Conservation (phyloP, 2,329 filamentous ascomycete species). For the Zarea fungicola region DNA sequence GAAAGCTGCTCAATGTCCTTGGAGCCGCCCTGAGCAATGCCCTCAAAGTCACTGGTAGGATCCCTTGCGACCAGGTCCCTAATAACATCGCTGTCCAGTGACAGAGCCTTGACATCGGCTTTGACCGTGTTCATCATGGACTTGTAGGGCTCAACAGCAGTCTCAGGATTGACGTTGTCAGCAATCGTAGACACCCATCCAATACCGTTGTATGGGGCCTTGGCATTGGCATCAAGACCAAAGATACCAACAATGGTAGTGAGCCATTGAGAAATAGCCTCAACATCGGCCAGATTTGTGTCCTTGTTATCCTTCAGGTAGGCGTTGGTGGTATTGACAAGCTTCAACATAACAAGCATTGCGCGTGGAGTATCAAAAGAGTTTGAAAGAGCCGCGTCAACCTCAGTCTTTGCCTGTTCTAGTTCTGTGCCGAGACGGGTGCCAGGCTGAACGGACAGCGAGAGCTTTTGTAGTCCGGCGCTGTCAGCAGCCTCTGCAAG, state of each 20-base stretch:
- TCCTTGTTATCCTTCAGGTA: slow-evolving; percentile 44
- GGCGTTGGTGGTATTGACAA: slow-evolving; percentile 74
- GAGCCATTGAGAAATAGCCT: slow-evolving; percentile 67
- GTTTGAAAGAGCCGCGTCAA: slow-evolving; percentile 62
- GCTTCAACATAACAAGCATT: slow-evolving; percentile 70
- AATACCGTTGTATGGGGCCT: slow-evolving; percentile 48
- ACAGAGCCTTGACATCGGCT: slow-evolving; percentile 40
- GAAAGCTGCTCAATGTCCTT: slow-evolving; percentile 49
- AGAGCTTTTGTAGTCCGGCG: slow-evolving; percentile 32
- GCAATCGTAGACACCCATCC: slow-evolving; percentile 47
- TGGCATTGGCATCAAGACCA: slow-evolving; percentile 65
- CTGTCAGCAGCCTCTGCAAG: slow-evolving; percentile 39
- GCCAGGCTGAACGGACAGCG: slow-evolving; percentile 27
- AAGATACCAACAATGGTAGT: slow-evolving; percentile 81
- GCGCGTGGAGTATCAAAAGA: slow-evolving; percentile 82
- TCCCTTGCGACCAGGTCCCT: slow-evolving; percentile 37
- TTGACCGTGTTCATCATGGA: slow-evolving; percentile 41
- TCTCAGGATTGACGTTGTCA: slow-evolving; percentile 37
- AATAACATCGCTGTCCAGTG: slow-evolving; percentile 44
- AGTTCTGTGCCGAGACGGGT: slow-evolving; percentile 36
- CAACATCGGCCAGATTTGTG: slow-evolving; percentile 42
- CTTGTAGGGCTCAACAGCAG: slow-evolving; percentile 43
- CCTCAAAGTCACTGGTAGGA: slow-evolving; percentile 42
- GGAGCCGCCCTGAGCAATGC: slow-evolving; percentile 38
- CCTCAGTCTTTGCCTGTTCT: slow-evolving; percentile 50